Evolutionary conservation across 768 basidiomycete species (phyloP), one percentile per base, ranked within the genome.

Genomic region (Psilocybe subaeruginosa): DNA sequence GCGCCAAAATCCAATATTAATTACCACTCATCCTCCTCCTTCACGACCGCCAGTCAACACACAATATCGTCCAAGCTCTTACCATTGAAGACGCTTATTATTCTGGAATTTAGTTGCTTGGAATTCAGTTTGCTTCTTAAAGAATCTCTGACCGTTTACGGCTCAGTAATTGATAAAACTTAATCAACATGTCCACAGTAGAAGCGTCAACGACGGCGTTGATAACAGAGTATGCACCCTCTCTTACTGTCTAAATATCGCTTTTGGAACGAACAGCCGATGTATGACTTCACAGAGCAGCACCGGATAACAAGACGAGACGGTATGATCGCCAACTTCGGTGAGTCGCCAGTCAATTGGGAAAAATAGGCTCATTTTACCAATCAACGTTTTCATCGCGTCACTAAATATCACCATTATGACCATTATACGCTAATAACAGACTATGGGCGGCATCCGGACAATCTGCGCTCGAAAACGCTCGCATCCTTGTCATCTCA

Each of bases 291-390:
- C 4, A 3, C 41, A 43, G 41, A 60, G 78, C 81, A 55, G 85
- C 84, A 59, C 95, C 94, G 45, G 95, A 97, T 75, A 85, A 77
- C 65, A 97, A 97, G 74, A 89, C 93, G 2, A 85, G 95, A 49
- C 85, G 93, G 49, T 99, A 99, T 71, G 97, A 99, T 75, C 88
- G 97, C 58, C 97, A 99, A 75, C 85, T 99, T 37, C 83, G 96
- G 94, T 94, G 61, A 45, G 83, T 68, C 19, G 51, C 17, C 46
- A 41, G 35, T 53, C 43, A 53, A 16, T 45, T 29, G 17, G 17
- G n/a, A 43, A 19, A 30, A 37, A 33, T 47, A 35, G 33, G 23
- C n/a, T 41, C 41, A 53, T n/a, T 41, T 33, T 46, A 30, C 14
- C 35, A 23, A 35, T 33, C 17, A 37, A 30, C 12, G 23, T 23